Conservation (phyloP, 495 filamentous ascomycete genomes). For the Xylaria bambusicola region DNA sequence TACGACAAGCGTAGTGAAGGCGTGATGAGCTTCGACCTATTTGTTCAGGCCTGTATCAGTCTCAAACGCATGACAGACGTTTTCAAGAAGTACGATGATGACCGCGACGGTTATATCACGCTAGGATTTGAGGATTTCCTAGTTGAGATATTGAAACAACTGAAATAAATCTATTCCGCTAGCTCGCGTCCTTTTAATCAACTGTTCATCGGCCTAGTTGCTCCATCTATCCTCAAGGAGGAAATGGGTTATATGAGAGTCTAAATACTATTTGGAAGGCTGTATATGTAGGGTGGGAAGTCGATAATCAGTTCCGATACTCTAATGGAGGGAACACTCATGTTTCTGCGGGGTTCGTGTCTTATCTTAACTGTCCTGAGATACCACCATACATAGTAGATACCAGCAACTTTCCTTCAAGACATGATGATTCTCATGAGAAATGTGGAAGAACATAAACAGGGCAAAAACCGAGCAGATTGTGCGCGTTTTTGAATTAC, state of each 20-base stretch:
- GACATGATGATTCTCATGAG: neutral
- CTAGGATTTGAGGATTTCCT: slow-evolving; percentile 81
- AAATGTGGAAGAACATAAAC: neutral
- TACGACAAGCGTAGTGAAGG: slow-evolving; percentile 61
- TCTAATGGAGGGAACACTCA: neutral
- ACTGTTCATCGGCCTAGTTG: neutral
- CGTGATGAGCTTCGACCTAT: slow-evolving; percentile 93
- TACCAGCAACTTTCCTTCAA: neutral
- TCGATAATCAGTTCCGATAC: neutral
- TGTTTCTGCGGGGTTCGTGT: neutral
- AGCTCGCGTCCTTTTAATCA: neutral
- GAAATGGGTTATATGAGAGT: neutral
- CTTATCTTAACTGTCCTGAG: neutral
- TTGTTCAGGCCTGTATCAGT: slow-evolving; percentile 95
- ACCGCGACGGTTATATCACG: slow-evolving; percentile 89
- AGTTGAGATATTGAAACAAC: slow-evolving; percentile 59
- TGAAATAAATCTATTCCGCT: slow-evolving; percentile 36
- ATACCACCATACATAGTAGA: neutral
- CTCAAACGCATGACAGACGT: slow-evolving; percentile 98
- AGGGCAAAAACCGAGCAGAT: no score
- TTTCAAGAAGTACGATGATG: slow-evolving; percentile 98
- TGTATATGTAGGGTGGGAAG: neutral
- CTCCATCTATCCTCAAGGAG: neutral
- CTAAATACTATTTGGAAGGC: neutral
- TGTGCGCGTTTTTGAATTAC: no score